These are phyloP conservation scores for Penicillium pancosmium DNA, from an alignment of 495 filamentous ascomycete species.

Conservation along the genomic window DNA sequence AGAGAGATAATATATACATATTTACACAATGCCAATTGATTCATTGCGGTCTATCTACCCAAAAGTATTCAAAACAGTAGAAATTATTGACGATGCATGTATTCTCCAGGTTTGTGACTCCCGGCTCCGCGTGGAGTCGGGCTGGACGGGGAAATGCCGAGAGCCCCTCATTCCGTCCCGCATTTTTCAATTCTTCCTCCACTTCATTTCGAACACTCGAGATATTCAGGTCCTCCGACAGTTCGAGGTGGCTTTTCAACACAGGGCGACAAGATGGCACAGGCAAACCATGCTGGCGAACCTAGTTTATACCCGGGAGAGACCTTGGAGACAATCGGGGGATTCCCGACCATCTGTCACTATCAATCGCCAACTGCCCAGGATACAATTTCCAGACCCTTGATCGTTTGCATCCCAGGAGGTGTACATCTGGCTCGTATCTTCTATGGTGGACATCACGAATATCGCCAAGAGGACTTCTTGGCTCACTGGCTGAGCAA, in stretches of 20 bases:
- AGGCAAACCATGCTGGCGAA: background rate
- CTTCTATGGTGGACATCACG: constrained; percentile 30
- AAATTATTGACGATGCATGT: too few species aligned
- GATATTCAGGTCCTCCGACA: too few species aligned
- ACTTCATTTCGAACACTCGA: background rate
- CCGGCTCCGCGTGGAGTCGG: background rate
- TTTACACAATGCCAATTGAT: too few species aligned
- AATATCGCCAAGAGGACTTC: constrained; percentile 18
- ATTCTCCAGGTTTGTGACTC: background rate
- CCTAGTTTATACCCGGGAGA: constrained; percentile 22
- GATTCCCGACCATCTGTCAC: constrained; percentile 26
- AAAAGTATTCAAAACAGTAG: too few species aligned
- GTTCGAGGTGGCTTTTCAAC: too few species aligned
- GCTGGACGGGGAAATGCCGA: background rate
- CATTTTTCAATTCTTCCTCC: background rate
- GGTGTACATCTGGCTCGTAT: constrained; percentile 24
- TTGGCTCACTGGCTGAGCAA: constrained; percentile 22
- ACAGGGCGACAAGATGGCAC: too few species aligned
- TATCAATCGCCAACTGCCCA: constrained; percentile 9
- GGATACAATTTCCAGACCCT: constrained; percentile 9
- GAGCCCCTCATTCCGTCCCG: background rate
- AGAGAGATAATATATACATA: too few species aligned
- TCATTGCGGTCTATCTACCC: too few species aligned
- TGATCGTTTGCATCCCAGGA: constrained; percentile 29
- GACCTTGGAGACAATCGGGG: constrained; percentile 18